phyloP scores from a whole-genome alignment of 1,284 basidiomycete species.

The Trametes sp. region DNA sequence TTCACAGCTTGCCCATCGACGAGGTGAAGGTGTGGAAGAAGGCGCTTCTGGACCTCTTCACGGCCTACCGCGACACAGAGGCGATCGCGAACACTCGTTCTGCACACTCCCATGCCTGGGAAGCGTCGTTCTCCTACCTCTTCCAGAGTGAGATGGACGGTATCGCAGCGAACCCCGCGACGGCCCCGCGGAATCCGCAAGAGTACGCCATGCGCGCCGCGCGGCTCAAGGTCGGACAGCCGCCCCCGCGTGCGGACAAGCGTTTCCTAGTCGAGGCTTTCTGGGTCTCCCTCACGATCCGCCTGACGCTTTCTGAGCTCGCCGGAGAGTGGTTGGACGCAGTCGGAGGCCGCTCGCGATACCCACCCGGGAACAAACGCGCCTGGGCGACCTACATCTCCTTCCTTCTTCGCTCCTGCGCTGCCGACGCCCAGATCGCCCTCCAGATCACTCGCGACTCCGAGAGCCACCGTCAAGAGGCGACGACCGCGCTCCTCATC shows the following conservation, averaged over 20 bases:
- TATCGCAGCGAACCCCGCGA: constrained; percentile 43
- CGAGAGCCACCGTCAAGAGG: constrained; percentile 46
- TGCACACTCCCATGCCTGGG: constrained; percentile 60
- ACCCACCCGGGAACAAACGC: constrained; percentile 32
- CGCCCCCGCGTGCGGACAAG: constrained; percentile 59
- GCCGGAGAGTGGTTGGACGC: constrained; percentile 34
- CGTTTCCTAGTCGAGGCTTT: constrained; percentile 64
- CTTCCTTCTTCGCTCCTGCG: constrained; percentile 53
- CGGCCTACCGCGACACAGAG: constrained; percentile 46
- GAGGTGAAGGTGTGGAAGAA: constrained; percentile 49
- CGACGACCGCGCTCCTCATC: constrained; percentile 46
- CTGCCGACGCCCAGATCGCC: constrained; percentile 51
- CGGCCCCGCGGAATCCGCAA: constrained; percentile 48
- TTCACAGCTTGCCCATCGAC: constrained; percentile 43
- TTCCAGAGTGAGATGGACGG: constrained; percentile 55
- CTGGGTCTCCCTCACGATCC: constrained; percentile 54
- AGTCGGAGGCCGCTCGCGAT: constrained; percentile 27
- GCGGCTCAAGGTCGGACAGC: constrained; percentile 57
- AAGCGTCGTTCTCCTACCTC: constrained; percentile 57
- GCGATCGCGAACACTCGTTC: constrained; percentile 52
- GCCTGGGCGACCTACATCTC: constrained; percentile 48
- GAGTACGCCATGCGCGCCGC: constrained; percentile 57
- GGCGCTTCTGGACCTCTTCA: constrained; percentile 41
- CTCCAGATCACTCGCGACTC: constrained; percentile 46
- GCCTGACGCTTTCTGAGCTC: constrained; percentile 50